phyloP scores from a whole-genome alignment of 78 protist species.

The Pigoraptor vietnamica region DNA sequence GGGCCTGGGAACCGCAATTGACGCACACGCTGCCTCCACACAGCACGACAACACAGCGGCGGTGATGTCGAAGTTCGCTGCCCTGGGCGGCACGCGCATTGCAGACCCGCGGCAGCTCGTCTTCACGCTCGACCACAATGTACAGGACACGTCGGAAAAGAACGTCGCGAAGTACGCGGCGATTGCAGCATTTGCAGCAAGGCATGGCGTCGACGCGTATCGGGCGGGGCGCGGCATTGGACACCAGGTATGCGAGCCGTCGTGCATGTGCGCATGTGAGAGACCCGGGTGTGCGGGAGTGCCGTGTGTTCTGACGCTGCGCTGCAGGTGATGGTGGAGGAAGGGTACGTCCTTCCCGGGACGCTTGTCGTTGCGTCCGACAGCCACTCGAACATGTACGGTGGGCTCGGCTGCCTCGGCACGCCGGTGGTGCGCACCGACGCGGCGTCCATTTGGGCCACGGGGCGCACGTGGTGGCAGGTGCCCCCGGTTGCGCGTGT shows the following conservation, averaged over 20 bases:
- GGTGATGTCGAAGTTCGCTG: conserved; percentile 13
- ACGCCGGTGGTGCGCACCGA: conserved; percentile 75
- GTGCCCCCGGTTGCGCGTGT: conserved; percentile 36
- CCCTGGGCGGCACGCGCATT: background rate
- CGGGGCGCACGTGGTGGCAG: conserved; percentile 67
- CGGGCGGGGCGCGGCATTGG: conserved; percentile 74
- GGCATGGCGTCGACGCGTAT: conserved; percentile 32
- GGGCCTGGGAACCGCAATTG: background rate
- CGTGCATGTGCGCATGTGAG: no score
- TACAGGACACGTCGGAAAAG: conserved; percentile 38
- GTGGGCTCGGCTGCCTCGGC: conserved; percentile 64
- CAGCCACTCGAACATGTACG: conserved; percentile 76
- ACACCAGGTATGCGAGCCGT: conserved; percentile 51
- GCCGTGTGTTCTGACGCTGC: background rate
- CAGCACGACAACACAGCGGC: conserved; percentile 40
- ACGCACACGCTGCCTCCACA: background rate
- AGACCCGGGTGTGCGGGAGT: no score
- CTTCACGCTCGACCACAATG: conserved; percentile 65
- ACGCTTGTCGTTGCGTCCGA: conserved; percentile 64
- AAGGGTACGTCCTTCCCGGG: conserved; percentile 53
- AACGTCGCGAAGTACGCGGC: conserved; percentile 49
- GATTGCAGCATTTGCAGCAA: conserved; percentile 40
- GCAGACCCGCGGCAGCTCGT: conserved; percentile 36
- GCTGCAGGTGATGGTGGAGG: conserved; percentile 51
- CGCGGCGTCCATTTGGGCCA: conserved; percentile 71